These are phyloP conservation scores for Royoungia palumana DNA, from an alignment of 768 basidiomycete species.

Conservation along the genomic window DNA sequence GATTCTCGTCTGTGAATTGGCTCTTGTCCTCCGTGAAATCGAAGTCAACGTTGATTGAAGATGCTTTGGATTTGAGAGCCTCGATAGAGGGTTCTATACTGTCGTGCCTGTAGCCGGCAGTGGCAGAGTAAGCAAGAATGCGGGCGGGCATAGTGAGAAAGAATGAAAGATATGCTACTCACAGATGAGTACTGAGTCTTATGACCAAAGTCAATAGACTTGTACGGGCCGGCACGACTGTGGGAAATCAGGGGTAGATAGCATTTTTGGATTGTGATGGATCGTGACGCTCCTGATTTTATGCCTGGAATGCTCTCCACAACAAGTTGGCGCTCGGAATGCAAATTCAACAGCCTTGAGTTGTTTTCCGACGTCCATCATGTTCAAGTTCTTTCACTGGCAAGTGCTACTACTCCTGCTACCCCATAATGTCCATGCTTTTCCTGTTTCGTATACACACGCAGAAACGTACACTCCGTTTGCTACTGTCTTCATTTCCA, in stretches of 20 bases:
- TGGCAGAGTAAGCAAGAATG: constrained; percentile 62
- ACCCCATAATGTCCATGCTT: constrained; percentile 8
- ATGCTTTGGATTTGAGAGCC: constrained; percentile 45
- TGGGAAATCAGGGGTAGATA: no score
- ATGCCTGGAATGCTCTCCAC: no score
- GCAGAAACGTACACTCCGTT: constrained; percentile 9
- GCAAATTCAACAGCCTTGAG: no score
- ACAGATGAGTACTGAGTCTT: no score
- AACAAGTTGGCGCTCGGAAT: no score
- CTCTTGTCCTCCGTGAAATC: constrained; percentile 61
- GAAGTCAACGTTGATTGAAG: constrained; percentile 51
- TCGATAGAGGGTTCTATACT: constrained; percentile 70
- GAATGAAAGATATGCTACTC: not conserved
- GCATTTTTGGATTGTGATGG: no score
- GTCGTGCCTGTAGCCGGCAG: constrained; percentile 64
- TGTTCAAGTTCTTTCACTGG: constrained; percentile 3
- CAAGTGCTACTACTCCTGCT: not conserved
- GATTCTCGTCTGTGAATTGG: constrained; percentile 52
- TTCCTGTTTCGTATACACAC: constrained; percentile 9
- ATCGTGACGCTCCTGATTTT: no score
- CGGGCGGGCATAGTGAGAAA: constrained; percentile 25
- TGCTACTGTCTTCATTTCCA: constrained; percentile 8
- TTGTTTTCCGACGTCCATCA: constrained; percentile 2
- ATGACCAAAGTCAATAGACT: no score
- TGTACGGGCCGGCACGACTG: no score